Evolutionary conservation across 129 eudicot species (phyloP), one percentile per base, ranked within the genome.

Genomic region (Dittrichia graveolens): DNA sequence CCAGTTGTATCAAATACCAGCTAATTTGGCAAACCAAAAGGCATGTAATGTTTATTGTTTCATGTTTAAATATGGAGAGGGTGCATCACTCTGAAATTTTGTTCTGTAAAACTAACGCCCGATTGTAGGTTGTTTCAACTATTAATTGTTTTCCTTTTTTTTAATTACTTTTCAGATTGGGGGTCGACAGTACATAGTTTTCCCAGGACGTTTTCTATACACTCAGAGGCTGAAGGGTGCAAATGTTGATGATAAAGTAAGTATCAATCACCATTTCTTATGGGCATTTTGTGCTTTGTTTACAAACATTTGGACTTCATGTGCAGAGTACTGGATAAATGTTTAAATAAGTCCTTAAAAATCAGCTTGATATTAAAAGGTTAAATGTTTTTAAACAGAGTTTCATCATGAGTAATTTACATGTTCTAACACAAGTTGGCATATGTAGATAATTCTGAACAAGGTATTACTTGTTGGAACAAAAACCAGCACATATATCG

Each of bases 391-490:
- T 11, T 5, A 2, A 12, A 60, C 46, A 13, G 19, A 13, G 6
- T 61, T 6, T 48, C 34, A 67, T 37, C n/a, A n/a, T 39, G 2
- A 7, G 24, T 1, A 8, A 18, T 18, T 24, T 24, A 7, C 38
- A 54, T 37, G 41, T 61, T 62, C 59, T 58, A 19, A 55, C 62
- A 18, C 6, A 8, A 8, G 44, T 64, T 55, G n/a, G 61, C 56
- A 34, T 53, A 55, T 81, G 74, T 79, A 94, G 98, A 78, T 94
- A 10, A 85, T 87, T 61, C 77, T 94, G 71, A 94, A 90, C 83
- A 90, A 94, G 86, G 98, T 94, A 42, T 78, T 94, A 75, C 86
- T 94, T 8, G 98, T 94, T 52, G 97, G 97, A 61, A 87, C 97
- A 13, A 90, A 85, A 78, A 86, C 84, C 14, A 86, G 86, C 73